These are phyloP conservation scores for Escovopsis sp. DNA, from an alignment of 2,329 filamentous ascomycete species.

Conservation along the genomic window DNA sequence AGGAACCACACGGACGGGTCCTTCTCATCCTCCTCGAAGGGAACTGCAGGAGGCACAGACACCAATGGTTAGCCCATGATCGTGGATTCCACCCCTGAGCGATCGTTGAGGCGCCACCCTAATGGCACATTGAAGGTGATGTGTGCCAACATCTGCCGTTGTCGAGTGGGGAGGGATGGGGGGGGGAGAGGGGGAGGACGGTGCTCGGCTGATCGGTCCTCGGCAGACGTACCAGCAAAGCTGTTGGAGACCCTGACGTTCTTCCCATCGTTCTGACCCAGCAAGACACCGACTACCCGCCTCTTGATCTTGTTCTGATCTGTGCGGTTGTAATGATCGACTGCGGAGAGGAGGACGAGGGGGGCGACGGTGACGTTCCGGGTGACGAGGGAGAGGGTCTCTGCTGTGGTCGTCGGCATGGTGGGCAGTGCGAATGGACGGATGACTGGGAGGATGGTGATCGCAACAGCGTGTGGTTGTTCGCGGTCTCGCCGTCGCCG, in stretches of 20 bases:
- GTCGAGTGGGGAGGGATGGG: background rate
- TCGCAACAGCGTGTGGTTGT: too few relatives aligned
- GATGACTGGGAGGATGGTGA: too few relatives aligned
- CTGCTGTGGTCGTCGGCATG: slow-evolving; percentile 94
- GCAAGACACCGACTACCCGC: slow-evolving; percentile 83
- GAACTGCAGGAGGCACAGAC: slow-evolving; percentile 44
- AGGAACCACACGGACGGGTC: slow-evolving; percentile 98
- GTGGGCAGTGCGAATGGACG: slow-evolving; percentile 16
- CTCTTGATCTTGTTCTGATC: slow-evolving; percentile 72
- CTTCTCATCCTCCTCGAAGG: slow-evolving; percentile 97
- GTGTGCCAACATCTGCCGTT: too few relatives aligned
- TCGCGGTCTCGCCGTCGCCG: too few relatives aligned
- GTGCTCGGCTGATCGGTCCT: slow-evolving; percentile 1
- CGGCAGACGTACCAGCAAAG: slow-evolving; percentile 59
- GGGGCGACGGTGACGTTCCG: slow-evolving; percentile 94
- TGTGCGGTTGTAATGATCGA: slow-evolving; percentile 95
- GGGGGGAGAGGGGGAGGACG: too few relatives aligned
- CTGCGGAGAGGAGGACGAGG: slow-evolving; percentile 89
- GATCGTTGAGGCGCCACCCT: too few relatives aligned
- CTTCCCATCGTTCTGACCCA: slow-evolving; percentile 93
- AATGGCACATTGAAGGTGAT: too few relatives aligned
- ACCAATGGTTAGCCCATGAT: slow-evolving; percentile 1
- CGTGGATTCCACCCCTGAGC: too few relatives aligned
- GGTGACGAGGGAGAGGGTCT: slow-evolving; percentile 87
- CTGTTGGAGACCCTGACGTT: slow-evolving; percentile 97